A percentile compares a stretch with the other conserved stretches of the same genome.
These are phyloP conservation scores for Aspergillus sp. DNA, from an alignment of 2,329 filamentous ascomycete species.

Conservation along the genomic window DNA sequence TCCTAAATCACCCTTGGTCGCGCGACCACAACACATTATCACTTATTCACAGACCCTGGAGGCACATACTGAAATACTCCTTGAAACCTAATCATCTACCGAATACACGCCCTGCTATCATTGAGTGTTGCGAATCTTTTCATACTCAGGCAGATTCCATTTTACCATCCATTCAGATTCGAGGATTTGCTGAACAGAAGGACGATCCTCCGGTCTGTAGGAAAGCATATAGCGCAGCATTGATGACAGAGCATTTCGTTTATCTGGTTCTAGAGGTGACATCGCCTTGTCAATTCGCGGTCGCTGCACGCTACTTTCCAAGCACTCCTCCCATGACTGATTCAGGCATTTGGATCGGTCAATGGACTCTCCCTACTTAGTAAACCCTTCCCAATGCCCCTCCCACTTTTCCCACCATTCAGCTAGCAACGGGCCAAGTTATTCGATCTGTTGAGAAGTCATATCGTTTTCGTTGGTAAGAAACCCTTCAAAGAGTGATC, in stretches of 20 bases:
- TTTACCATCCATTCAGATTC: conserved; percentile 26
- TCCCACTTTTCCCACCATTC: conserved; percentile 26
- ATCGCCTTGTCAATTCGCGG: conserved; percentile 19
- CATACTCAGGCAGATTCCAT: conserved; percentile 18
- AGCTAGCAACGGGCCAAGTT: conserved; percentile 24
- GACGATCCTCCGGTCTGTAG: conserved; percentile 20
- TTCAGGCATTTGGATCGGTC: background rate
- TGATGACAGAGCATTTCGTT: conserved; percentile 19
- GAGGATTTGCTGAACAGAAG: conserved; percentile 19
- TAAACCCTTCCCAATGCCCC: conserved; percentile 13
- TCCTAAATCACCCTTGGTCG: too few relatives aligned
- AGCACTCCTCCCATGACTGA: conserved; percentile 17
- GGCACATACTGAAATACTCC: too few relatives aligned
- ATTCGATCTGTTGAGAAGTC: conserved; percentile 26
- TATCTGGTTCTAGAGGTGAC: conserved; percentile 12
- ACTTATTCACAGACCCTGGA: too few relatives aligned
- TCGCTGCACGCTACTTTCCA: conserved; percentile 22
- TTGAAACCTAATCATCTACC: too few relatives aligned
- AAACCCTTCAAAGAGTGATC: conserved; percentile 19
- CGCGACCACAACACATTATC: too few relatives aligned
- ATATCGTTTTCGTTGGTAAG: conserved; percentile 24
- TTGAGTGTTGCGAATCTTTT: too few relatives aligned
- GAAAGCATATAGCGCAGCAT: conserved; percentile 24
- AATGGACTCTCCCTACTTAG: conserved; percentile 21
- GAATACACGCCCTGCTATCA: too few relatives aligned